phyloP scores from a whole-genome alignment of 805 yeast genomes.

The Ogataea zsoltii region DNA sequence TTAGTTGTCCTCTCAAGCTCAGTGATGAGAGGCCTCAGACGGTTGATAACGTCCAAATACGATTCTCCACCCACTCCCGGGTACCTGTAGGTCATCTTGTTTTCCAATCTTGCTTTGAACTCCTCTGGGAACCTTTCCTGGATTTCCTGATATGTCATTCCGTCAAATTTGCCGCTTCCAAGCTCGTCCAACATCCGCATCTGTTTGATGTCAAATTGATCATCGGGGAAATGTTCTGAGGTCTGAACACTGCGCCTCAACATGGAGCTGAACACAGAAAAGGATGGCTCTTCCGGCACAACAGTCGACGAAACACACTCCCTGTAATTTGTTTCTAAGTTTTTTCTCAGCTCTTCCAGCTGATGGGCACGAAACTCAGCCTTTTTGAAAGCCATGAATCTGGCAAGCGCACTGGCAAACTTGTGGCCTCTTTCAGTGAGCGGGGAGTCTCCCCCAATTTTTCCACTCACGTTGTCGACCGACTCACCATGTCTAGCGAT shows the following conservation, averaged over 20 bases:
- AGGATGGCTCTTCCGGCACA: constrained; percentile 63
- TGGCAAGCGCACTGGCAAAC: constrained; percentile 71
- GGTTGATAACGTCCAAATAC: constrained; percentile 86
- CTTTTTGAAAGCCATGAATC: constrained; percentile 72
- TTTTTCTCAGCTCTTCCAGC: constrained; percentile 50
- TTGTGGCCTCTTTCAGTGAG: constrained; percentile 76
- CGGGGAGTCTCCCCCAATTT: constrained; percentile 88
- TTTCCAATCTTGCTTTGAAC: constrained; percentile 69
- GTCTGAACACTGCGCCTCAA: constrained; percentile 76
- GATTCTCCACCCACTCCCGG: constrained; percentile 99
- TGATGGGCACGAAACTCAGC: constrained; percentile 65
- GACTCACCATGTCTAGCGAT: constrained; percentile 95
- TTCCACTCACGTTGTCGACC: constrained; percentile 78
- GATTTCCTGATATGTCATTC: constrained; percentile 89
- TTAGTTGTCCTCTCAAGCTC: constrained; percentile 92
- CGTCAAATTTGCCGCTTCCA: constrained; percentile 91
- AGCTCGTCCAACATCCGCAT: constrained; percentile 92
- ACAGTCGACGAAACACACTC: neutral
- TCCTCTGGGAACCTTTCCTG: constrained; percentile 72
- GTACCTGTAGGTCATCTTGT: constrained; percentile 83
- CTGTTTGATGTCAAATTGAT: constrained; percentile 72
- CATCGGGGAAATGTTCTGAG: constrained; percentile 73
- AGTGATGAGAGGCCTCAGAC: constrained; percentile 85
- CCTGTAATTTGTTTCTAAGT: constrained; percentile 28
- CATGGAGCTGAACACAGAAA: constrained; percentile 94